Base-by-base conservation (phyloP, 331 rosid genomes). In the Stylosanthes scabra region DNA sequence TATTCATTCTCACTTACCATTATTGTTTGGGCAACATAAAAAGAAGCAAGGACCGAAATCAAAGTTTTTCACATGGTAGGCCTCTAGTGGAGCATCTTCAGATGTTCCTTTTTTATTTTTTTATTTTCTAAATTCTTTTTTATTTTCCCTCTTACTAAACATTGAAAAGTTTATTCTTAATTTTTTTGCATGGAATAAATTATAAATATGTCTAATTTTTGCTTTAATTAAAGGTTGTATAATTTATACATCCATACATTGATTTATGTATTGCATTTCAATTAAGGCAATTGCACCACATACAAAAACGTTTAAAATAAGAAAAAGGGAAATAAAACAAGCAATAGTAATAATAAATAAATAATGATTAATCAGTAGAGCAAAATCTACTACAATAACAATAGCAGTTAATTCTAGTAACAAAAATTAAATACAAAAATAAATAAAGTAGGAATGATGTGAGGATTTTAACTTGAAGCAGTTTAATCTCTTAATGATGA, bases 11-110 rank as follows among this genome's bases (percentile, higher is more conserved):
- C 65, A 2, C 50, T 57, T 72, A 2, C 50, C 47, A 34, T 46
- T 78, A 34, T 46, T 78, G 41, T 71, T 72, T 78, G 44, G 41
- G 25, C 25, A 20, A 64, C 78, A 44, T 40, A 47, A 41, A 39
- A 46, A 39, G 47, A 69, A 61, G 65, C 46, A 5, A 46, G 16
- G 5, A n/a, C n/a, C n/a, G n/a, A 66, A 39, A 66, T 40, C 2
- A 58, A 72, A 40, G 7, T 66, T 27, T 63, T 9, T 73, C 79
- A 79, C 83, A 54, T 80, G 83, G 80, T 80, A 80, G 83, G 83
- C 80, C 83, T 74, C 74, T 40, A 20, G 1, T 34, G 5, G 12
- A 65, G 46, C 83, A 68, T 72, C n/a, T 65, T 66, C 31, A 14
- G 63, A 63, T 55, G 15, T 12, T 49, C 55, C 15, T 13, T 0